A percentile compares a stretch with the other conserved stretches of the same genome.
phyloP scores from a whole-genome alignment of 2,329 filamentous ascomycete genomes.

The Arthrinium phaeospermum region DNA sequence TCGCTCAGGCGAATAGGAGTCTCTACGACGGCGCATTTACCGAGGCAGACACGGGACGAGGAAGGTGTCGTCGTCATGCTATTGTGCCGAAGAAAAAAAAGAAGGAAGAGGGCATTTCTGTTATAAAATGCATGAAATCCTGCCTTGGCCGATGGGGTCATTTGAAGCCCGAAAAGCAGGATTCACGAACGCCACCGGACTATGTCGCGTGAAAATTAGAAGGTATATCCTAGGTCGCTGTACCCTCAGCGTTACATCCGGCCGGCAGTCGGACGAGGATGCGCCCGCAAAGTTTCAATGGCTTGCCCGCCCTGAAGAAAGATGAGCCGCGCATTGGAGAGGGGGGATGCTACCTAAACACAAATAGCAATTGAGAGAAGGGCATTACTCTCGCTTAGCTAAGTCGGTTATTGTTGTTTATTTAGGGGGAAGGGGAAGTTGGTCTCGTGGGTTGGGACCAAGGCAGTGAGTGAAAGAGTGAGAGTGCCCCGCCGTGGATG shows the following conservation, averaged over 20 bases:
- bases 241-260: slow-evolving; percentile 12
- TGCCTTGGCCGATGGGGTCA: slow-evolving; percentile 4
- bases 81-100: not conserved
- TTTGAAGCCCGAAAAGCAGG: slow-evolving; percentile 10
- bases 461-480: not conserved
- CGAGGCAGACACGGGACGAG: not conserved
- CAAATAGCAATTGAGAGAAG: not conserved
- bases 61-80: not conserved
- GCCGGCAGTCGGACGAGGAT: slow-evolving; percentile 9
- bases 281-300: slow-evolving; percentile 12
- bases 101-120: not conserved
- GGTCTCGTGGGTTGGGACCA: not conserved
- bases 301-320: not conserved
- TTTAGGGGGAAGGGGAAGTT: not conserved
- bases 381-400: too few relatives aligned
- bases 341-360: not conserved
- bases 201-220: slow-evolving; percentile 1
- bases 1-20: not conserved
- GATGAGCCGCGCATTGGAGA: not conserved
- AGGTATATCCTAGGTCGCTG: slow-evolving; percentile 4
- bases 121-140: not conserved
- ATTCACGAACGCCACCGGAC: slow-evolving; percentile 9
- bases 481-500: not conserved
- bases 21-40: not conserved
- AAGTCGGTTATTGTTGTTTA: not conserved